Evolutionary conservation across 2,329 filamentous ascomycete genomes (phyloP), one percentile per base, ranked within the genome.

Genomic region (Botrytis porri): DNA sequence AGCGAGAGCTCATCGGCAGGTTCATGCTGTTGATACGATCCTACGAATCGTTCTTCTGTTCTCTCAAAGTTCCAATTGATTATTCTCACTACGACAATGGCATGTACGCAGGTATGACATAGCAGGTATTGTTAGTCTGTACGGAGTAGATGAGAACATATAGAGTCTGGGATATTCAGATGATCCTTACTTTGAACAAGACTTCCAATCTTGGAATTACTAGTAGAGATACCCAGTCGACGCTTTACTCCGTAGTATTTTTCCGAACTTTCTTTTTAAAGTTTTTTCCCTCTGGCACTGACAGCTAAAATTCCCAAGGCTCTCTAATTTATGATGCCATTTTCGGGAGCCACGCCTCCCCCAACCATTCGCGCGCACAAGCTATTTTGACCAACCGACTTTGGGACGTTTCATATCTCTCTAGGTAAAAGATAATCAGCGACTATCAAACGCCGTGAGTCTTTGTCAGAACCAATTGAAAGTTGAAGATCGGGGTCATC

Each of bases 361-460:
- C 45, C 37, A 48, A 20, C 65, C 35, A 67, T 41, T 66, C 22
- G 22, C 45, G 45, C 45, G 64, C 64, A 66, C 35, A 66, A 66
- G 64, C 29, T 37, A 18, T 54, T 25, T 54, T 39, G 45, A 39
- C 45, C 63, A 45, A 66, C 63, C 43, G 43, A 66, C 63, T 37
- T 71, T 64, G 43, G 60, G 60, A 59, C 45, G 69, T 71, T 71
- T 71, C 69, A 71, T 57, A 65, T 54, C 25, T 71, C 45, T 57
- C 32, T 67, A 57, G 48, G 48, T 41, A 41, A 57, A 57, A 57
- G 65, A 57, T 67, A 41, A 67, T 41, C 65, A 57, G 48, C 43
- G 60, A 65, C 48, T 37, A 71, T 71, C 69, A 71, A 71, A 43
- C 69, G 60, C 65, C 48, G 37, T 39, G 35, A 41, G 25, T 57